Base-by-base conservation (phyloP, 2,329 filamentous ascomycete species). In the Nakataea oryzae region DNA sequence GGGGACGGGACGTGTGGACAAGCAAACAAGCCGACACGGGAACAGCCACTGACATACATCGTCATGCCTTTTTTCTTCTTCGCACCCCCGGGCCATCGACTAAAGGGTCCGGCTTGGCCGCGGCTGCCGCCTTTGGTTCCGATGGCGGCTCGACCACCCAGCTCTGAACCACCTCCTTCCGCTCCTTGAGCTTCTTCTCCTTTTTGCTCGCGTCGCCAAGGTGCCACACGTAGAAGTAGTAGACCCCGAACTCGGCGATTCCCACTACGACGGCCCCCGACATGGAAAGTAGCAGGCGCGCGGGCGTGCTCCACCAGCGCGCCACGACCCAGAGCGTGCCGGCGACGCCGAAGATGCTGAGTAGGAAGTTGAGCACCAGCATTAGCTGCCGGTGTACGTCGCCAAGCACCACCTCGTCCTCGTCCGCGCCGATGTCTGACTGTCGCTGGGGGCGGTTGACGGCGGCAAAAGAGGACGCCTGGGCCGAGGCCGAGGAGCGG, bases 291-390 rank as follows among this genome's bases (percentile, higher is more conserved):
- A 89, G 87, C 64, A 95, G 70, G 29, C 90, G 78, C 56, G 85
- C 81, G 0, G 89, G 86, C 1, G 87, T 82, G 65, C 81, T 87
- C 90, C 89, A 93, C 81, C 89, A 90, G 60, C 86, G 80, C 1
- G 88, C 88, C 21, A 83, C 82, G n/a, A 92, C 80, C 90, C 90
- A 95, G 41, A 95, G 81, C 9, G 89, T 90, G 2, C 82, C 86
- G 3, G 86, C 88, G 60, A 89, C 89, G 57, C 93, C 90, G 3
- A 93, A 77, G 61, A 97, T 89, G 60, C 91, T 96, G 61, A 96
- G 80, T 54, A 97, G 76, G 60, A 97, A 91, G 73, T 97, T 99
- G 69, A 96, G 81, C 60, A 97, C 91, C 9, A 97, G 79, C 55
- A 89, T 86, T 62, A 95, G 76, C 69, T 95, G 91, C n/a, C 89